A percentile compares a stretch with the other conserved stretches of the same genome.
Conservation (phyloP, 78 protist genomes). For the Chrysochromulina tobinii region DNA sequence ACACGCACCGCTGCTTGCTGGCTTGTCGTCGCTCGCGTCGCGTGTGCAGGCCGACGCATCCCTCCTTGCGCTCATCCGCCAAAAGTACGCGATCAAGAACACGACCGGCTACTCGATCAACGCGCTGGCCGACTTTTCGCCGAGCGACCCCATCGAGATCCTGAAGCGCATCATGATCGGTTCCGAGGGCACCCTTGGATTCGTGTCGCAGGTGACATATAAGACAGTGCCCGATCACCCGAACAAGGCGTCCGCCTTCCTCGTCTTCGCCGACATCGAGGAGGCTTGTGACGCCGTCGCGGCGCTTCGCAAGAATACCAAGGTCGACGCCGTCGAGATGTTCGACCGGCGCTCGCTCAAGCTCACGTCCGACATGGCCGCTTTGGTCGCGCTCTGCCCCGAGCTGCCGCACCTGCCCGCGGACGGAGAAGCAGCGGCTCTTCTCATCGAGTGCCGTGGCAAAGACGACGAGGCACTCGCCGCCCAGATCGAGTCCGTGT, state of each 20-base stretch:
- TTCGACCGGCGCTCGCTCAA: slow-evolving; percentile 32
- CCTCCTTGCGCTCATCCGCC: slow-evolving; percentile 22
- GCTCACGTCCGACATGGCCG: not conserved
- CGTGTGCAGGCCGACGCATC: not conserved
- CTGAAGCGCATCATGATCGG: slow-evolving; percentile 49
- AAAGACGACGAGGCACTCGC: not conserved
- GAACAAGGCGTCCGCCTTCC: slow-evolving; percentile 48
- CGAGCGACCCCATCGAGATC: slow-evolving; percentile 48
- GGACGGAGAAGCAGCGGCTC: slow-evolving; percentile 1
- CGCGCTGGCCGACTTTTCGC: slow-evolving; percentile 52
- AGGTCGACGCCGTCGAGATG: slow-evolving; percentile 52
- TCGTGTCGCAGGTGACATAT: slow-evolving; percentile 45
- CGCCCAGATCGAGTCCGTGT: not conserved
- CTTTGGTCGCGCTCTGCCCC: not conserved
- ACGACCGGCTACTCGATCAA: slow-evolving; percentile 63
- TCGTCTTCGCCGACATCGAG: slow-evolving; percentile 36
- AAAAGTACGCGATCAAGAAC: slow-evolving; percentile 55
- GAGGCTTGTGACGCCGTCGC: slow-evolving; percentile 38
- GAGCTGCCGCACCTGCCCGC: not conserved
- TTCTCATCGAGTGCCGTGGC: slow-evolving; percentile 38
- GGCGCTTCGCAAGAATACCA: not conserved
- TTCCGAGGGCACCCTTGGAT: slow-evolving; percentile 58
- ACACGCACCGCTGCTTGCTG: not conserved
- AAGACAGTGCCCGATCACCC: slow-evolving; percentile 50
- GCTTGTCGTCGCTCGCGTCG: not conserved